Base-by-base conservation (phyloP, 1,139 yeast species). In the Yamadazyma dendronema region DNA sequence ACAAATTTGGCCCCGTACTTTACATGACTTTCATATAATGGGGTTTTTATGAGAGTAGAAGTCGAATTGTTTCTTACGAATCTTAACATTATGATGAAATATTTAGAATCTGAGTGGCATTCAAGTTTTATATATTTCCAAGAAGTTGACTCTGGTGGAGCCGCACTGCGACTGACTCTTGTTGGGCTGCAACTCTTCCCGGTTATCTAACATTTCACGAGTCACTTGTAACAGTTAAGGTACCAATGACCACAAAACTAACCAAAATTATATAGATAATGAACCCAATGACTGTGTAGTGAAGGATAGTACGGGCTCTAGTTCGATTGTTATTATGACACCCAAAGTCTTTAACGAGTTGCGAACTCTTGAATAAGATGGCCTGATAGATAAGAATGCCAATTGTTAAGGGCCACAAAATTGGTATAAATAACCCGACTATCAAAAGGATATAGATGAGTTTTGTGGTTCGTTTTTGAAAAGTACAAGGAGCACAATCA, bases 1-100 rank as follows among this genome's bases (percentile, higher is more conserved):
- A 89, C 97, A 84, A 92, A 83, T 44, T 86, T 89, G 11, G 90
- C 98, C 4, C 90, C 92, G 35, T 80, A 68, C 42, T 77, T 76
- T 26, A 84, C 67, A 57, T 92, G 97, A 28, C 89, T 73, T 44
- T 84, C 89, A 57, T 84, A 78, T 35, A 92, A 72, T 4, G 97
- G 95, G 1, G 98, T 92, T 54, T 78, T 83, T 43, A 61, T 48
- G 24, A 74, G 59, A 7, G 57, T 39, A 3, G 58, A 42, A 5
- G 49, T 38, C n/a, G 71, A 61, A 35, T 61, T 59, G 39, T 52
- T 49, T 50, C 65, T 59, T 21, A 45, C 47, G 28, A 42, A 41
- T 47, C 52, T 53, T 28, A 50, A 43, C 59, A 55, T 56, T 16
- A n/a, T 34, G 19, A 9, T 22, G 14, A 16, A 14, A 19, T 17